A percentile compares a stretch with the other conserved stretches of the same genome.
These are phyloP conservation scores for Euphrasia arctica DNA, from an alignment of 305 asterid species.

Conservation along the genomic window DNA sequence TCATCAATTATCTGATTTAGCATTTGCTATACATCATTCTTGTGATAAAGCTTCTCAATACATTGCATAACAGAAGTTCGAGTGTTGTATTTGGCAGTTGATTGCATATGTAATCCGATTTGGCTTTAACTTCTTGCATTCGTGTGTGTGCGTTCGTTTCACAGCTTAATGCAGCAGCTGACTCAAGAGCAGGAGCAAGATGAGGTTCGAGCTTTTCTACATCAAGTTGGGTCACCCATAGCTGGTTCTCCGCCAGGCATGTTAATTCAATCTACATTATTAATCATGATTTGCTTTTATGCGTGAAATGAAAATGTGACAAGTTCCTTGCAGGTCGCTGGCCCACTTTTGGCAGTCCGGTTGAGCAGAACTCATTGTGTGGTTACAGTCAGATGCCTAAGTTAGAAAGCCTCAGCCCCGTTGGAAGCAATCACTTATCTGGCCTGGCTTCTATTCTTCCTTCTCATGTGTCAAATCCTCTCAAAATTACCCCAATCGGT, in stretches of 20 bases:
- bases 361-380: conserved; percentile 57
- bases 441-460: conserved; percentile 91
- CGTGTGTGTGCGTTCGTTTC: conserved; percentile 18
- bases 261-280: conserved; percentile 10
- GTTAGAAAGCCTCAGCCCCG: conserved; percentile 55
- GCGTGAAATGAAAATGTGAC: background rate
- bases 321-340: conserved; percentile 56
- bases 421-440: conserved; percentile 47
- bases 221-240: conserved; percentile 77
- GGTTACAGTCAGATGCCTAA: conserved; percentile 56
- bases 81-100: background rate
- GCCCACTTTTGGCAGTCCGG: conserved; percentile 84
- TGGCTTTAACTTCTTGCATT: too few relatives aligned
- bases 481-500: conserved; percentile 81
- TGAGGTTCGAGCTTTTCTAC: conserved; percentile 55
- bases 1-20: too few relatives aligned
- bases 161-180: conserved; percentile 79
- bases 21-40: too few relatives aligned
- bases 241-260: conserved; percentile 90
- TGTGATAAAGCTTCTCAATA: too few relatives aligned
- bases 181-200: conserved; percentile 85
- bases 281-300: background rate
- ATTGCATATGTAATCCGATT: background rate
- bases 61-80: too few relatives aligned
- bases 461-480: conserved; percentile 56